These are phyloP conservation scores for Russula vinacea DNA, from an alignment of 768 basidiomycete genomes.

Conservation along the genomic window DNA sequence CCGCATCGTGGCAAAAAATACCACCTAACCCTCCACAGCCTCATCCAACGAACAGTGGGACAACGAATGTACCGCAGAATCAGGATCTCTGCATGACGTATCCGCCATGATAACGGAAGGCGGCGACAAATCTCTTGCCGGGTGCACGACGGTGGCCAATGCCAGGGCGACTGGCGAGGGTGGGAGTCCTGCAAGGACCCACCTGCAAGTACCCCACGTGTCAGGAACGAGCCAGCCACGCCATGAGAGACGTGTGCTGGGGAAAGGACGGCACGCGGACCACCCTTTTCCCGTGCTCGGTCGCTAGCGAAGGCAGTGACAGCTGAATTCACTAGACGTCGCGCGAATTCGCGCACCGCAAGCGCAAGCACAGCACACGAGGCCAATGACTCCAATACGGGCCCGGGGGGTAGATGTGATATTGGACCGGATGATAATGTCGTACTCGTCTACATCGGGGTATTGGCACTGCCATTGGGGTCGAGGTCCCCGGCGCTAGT, in stretches of 20 bases:
- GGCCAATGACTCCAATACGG: neutral
- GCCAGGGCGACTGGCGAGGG: conserved; percentile 6
- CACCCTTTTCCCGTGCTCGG: neutral
- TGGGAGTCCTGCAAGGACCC: neutral
- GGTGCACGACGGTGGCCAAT: conserved; percentile 15
- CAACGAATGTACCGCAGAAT: neutral
- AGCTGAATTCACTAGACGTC: conserved; percentile 10
- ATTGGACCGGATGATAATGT: neutral
- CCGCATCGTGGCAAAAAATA: neutral
- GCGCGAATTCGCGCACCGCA: conserved; percentile 23
- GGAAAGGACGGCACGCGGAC: conserved; percentile 1
- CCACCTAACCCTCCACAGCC: neutral
- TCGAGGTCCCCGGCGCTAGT: neutral
- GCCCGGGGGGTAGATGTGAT: neutral
- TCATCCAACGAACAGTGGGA: neutral
- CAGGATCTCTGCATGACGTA: neutral
- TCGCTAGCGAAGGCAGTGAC: conserved; percentile 17
- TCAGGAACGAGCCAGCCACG: conserved; percentile 16
- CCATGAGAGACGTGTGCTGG: conserved; percentile 25
- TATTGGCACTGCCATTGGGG: conserved; percentile 9
- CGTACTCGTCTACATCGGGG: neutral
- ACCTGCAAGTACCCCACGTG: conserved; percentile 8
- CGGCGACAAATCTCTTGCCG: neutral
- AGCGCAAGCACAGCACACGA: conserved; percentile 24
- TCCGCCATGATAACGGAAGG: conserved; percentile 13